phyloP scores from a whole-genome alignment of 805 yeast species.

The Saturnispora ahearnii region DNA sequence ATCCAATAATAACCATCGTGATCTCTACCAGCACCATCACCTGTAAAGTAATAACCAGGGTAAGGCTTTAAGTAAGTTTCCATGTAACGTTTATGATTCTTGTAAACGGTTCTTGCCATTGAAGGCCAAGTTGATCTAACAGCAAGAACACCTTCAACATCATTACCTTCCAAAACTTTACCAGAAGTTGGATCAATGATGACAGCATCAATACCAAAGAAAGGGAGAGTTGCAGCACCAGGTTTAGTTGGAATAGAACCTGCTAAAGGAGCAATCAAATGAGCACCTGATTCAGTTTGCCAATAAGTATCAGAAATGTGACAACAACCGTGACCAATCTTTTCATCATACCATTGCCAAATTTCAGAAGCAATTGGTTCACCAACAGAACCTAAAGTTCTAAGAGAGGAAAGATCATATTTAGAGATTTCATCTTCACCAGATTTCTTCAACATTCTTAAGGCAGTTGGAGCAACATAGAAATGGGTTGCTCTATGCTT shows the following conservation, averaged over 20 bases:
- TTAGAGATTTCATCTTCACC: conserved; percentile 78
- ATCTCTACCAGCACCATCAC: conserved; percentile 98
- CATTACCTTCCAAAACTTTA: conserved; percentile 71
- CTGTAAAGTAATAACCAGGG: conserved; percentile 90
- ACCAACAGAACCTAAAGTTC: conserved; percentile 95
- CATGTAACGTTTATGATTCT: conserved; percentile 74
- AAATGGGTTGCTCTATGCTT: conserved; percentile 88
- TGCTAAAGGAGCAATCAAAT: conserved; percentile 87
- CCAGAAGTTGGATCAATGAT: conserved; percentile 93
- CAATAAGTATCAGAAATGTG: conserved; percentile 95
- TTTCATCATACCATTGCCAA: conserved; percentile 97
- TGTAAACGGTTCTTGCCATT: conserved; percentile 94
- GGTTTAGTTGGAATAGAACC: conserved; percentile 95
- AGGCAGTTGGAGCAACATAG: conserved; percentile 97
- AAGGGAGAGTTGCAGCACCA: conserved; percentile 94
- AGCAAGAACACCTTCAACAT: conserved; percentile 94
- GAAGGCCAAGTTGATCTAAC: conserved; percentile 93
- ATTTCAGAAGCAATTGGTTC: conserved; percentile 97
- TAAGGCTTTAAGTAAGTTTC: conserved; percentile 92
- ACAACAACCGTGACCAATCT: conserved; percentile 82
- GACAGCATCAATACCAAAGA: conserved; percentile 87
- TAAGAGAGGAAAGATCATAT: conserved; percentile 75
- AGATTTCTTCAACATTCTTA: conserved; percentile 74
- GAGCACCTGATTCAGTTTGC: conserved; percentile 98
- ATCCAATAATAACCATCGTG: conserved; percentile 96